Evolutionary conservation across 1,284 basidiomycete species (phyloP).

Genomic region (Melampsora americana): DNA sequence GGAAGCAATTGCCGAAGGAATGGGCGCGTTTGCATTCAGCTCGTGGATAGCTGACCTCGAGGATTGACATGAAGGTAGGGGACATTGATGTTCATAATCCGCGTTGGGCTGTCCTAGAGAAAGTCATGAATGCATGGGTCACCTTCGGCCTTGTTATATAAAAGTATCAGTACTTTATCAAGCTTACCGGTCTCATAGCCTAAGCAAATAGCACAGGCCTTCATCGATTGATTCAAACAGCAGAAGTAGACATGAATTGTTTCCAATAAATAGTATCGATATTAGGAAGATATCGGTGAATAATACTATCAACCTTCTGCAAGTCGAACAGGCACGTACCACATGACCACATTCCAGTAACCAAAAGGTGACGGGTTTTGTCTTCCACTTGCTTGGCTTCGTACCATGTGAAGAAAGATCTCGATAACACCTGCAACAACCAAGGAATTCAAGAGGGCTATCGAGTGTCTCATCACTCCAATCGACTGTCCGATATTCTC

Average conservation of each 20-base stretch:
- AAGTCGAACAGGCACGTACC: not conserved
- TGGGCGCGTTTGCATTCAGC: not conserved
- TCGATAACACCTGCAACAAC: constrained; percentile 29
- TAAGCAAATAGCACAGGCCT: constrained; percentile 33
- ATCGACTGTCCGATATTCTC: not conserved
- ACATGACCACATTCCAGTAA: constrained; percentile 39
- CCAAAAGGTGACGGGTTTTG: constrained; percentile 27
- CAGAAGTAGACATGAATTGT: not conserved
- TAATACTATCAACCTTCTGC: not conserved
- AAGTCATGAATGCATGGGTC: constrained; percentile 4
- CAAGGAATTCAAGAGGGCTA: constrained; percentile 31
- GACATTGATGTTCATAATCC: constrained; percentile 14
- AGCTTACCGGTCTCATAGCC: constrained; percentile 18
- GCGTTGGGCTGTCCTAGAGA: not conserved
- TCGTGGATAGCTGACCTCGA: not conserved
- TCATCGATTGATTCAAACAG: too few relatives aligned
- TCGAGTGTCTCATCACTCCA: not conserved
- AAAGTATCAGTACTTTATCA: not conserved
- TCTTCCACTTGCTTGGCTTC: not conserved
- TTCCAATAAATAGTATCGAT: not conserved
- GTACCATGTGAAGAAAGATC: constrained; percentile 15
- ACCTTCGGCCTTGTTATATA: not conserved
- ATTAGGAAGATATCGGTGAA: not conserved
- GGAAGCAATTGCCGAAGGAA: constrained; percentile 13
- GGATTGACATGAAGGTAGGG: constrained; percentile 9